Evolutionary conservation across 2,329 filamentous ascomycete genomes (phyloP), one percentile per base, ranked within the genome.

Genomic region (Trichophyton rubrum): DNA sequence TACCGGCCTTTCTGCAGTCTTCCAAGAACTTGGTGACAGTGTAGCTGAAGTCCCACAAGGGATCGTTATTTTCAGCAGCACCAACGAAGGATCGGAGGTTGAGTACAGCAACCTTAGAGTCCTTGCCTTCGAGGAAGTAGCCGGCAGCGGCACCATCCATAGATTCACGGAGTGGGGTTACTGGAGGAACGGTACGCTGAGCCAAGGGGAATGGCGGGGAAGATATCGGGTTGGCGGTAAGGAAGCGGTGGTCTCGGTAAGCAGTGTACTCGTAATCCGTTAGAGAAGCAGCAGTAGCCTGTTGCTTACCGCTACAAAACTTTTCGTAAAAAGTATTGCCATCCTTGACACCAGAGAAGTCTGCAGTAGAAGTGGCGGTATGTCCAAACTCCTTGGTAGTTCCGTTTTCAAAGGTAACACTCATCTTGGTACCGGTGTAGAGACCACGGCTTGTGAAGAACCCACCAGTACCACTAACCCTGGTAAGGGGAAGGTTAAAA

Each of bases 11-110:
- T 45, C 77, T 75, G 11, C 77, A 77, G 51, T 74, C 71, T 0
- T 74, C 70, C n/a, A 85, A 73, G 64, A 84, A 79, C 7, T 71
- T 62, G 6, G 74, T 67, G 62, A 78, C 70, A 0, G 70, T 65
- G 57, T 72, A 67, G 58, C 75, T 73, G 62, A 76, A 79, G 17
- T 59, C 27, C 11, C 9, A 47, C 3, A 13, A 24, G n/a, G 49
- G 22, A 4, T 35, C 2, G 66, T 64, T 59, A 61, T 65, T 20
- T 3, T 22, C 9, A 67, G 66, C 1, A 67, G 5, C 3, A 7
- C 59, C 67, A 3, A 59, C 56, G 60, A 79, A 80, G 7, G 68
- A 72, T 0, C 72, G 69, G 7, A 79, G 72, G 41, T 72, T 72
- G 38, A 80, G 70, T 22, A 80, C 72, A 17, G 76, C 77, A 20